Conservation (phyloP, 768 basidiomycete species). For the Serendipita sp. region DNA sequence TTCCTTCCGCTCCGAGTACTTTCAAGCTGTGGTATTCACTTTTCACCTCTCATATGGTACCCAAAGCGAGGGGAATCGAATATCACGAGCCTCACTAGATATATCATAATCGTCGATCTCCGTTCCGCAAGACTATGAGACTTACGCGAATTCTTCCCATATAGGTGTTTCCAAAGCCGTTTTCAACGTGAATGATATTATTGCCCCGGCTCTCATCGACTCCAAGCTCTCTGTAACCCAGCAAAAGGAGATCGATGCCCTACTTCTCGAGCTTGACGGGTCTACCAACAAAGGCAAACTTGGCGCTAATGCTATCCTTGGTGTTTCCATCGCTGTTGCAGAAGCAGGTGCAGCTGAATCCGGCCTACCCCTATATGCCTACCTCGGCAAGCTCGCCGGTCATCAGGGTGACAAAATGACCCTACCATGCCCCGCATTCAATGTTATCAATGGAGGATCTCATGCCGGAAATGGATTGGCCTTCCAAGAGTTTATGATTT, state of each 20-base stretch:
- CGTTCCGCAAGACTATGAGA: neutral
- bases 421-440: conserved; percentile 87
- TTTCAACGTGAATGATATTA: conserved; percentile 77
- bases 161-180: conserved; percentile 89
- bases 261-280: conserved; percentile 95
- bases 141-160: neutral
- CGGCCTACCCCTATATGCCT: conserved; percentile 87
- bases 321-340: conserved; percentile 89
- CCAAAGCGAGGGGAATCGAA: too few relatives aligned
- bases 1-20: neutral
- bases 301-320: conserved; percentile 98
- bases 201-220: conserved; percentile 79
- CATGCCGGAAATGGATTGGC: conserved; percentile 99
- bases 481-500: conserved; percentile 99
- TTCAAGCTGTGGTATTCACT: too few relatives aligned
- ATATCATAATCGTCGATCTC: too few relatives aligned
- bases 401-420: conserved; percentile 76
- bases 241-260: conserved; percentile 93
- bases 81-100: too few relatives aligned
- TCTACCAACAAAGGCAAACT: conserved; percentile 98
- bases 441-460: conserved; percentile 99
- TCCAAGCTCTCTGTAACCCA: conserved; percentile 67
- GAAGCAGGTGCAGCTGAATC: conserved; percentile 82
- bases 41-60: too few relatives aligned
- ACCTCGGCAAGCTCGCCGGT: conserved; percentile 91